Evolutionary conservation across 306 rosid genomes (phyloP).

Genomic region (Fragaria iinumae): DNA sequence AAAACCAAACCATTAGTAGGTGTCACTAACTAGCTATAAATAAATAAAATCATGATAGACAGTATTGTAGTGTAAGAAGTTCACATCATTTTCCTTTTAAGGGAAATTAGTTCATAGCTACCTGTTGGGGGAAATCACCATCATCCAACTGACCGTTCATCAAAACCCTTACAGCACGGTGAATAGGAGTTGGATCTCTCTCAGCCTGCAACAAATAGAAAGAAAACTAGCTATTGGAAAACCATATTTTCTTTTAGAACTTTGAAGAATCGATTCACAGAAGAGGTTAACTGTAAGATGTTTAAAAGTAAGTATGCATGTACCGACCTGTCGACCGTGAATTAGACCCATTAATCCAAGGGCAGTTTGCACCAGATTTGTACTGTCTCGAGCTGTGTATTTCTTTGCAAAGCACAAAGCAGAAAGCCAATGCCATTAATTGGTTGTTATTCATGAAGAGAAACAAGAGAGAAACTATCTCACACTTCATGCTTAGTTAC

Average conservation of each 20-base stretch:
- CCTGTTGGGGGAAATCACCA: constrained; percentile 13
- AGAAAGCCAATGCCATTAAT: no score
- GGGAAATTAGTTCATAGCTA: constrained; percentile 41
- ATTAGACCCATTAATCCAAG: constrained; percentile 8
- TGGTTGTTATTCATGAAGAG: no score
- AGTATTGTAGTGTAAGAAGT: no score
- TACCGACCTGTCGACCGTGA: constrained; percentile 31
- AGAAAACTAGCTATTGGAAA: neutral
- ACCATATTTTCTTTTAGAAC: no score
- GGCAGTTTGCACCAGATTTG: constrained; percentile 40
- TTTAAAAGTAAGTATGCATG: neutral
- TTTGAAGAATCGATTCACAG: neutral
- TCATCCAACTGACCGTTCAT: constrained; percentile 17
- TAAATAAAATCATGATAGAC: no score
- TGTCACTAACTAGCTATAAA: no score
- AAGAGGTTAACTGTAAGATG: neutral
- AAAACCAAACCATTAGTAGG: no score
- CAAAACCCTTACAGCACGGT: constrained; percentile 36
- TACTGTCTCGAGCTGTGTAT: constrained; percentile 34
- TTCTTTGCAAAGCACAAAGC: neutral
- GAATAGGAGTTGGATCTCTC: constrained; percentile 42
- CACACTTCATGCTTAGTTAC: no score
- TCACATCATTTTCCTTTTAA: no score
- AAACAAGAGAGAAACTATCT: no score
- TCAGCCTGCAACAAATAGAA: constrained; percentile 15